phyloP scores from a whole-genome alignment of 2,329 filamentous ascomycete species.

The Aspergillus ruber region DNA sequence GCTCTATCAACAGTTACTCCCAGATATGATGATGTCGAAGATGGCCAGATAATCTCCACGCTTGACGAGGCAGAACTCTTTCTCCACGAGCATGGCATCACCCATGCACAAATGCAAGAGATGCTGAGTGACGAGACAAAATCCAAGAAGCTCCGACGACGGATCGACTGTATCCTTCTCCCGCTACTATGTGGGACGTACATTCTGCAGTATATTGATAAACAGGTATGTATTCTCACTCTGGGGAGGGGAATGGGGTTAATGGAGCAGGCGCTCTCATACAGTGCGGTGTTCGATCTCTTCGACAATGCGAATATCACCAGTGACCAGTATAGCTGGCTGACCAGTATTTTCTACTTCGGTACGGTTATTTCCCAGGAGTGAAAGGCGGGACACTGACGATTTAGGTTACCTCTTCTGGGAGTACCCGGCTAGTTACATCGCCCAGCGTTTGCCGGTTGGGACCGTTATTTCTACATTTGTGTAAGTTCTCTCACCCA shows the following conservation, averaged over 20 bases:
- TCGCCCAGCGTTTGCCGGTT: conserved; percentile 22
- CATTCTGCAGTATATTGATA: conserved; percentile 51
- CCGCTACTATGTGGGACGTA: conserved; percentile 42
- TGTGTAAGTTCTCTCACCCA: conserved; percentile 1
- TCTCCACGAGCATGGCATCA: conserved; percentile 44
- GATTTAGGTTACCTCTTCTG: conserved; percentile 31
- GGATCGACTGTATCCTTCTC: conserved; percentile 47
- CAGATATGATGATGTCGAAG: conserved; percentile 10
- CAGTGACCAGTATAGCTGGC: conserved; percentile 44
- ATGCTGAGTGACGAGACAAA: conserved; percentile 39
- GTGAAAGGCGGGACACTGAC: neutral
- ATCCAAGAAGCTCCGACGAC: conserved; percentile 30
- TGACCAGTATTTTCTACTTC: conserved; percentile 53
- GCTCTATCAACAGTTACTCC: neutral
- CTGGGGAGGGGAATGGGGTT: neutral
- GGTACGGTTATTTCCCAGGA: conserved; percentile 11
- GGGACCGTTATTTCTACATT: conserved; percentile 12
- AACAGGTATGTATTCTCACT: conserved; percentile 20
- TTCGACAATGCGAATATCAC: conserved; percentile 44
- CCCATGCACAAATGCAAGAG: conserved; percentile 36
- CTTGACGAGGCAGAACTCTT: conserved; percentile 47
- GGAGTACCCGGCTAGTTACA: conserved; percentile 38
- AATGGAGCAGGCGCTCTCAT: conserved; percentile 42
- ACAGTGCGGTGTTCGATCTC: conserved; percentile 52
- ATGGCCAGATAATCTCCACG: conserved; percentile 19